Evolutionary conservation across 1,139 yeast species (phyloP), one percentile per base, ranked within the genome.

Genomic region (Kodamaea suecica): DNA sequence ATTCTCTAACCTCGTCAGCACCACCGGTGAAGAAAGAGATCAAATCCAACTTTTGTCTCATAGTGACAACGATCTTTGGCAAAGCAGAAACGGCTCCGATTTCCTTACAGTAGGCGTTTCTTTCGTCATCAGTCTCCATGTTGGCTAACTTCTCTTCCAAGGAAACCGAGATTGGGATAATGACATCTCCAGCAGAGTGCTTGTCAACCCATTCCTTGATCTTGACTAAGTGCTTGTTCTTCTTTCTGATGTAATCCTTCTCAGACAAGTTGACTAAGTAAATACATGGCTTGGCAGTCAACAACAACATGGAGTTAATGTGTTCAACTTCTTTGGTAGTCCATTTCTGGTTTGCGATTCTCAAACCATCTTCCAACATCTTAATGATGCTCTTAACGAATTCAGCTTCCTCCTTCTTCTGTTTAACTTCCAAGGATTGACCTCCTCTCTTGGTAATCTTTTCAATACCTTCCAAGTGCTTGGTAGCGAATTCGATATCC

Each of bases 191-290:
- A 47, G 97, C 94, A 36, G 97, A 90, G 73, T 78, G 73, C 52
- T 72, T 70, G 67, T 94, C 97, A 56, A 94, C 85, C 99, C 99
- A 92, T 73, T 90, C 90, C 73, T 92, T 92, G 64, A 92, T 90
- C 60, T 75, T 80, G 44, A 84, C 67, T 63, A 92, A 74, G 64
- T 87, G 84, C 82, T 92, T 92, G 77, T 94, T 92, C 85, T 92
- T 92, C 80, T 90, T 92, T 74, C 98, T 85, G 55, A 88, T 75
- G 68, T 83, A 92, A 64, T 94, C 98, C 54, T 73, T 84, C 74
- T 94, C 98, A 30, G 95, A 83, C 62, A 92, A 75, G 73, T 92
- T 92, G 59, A 94, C 85, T 61, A 92, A 79, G 71, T 90, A 92
- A 59, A 92, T 90, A 57, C 95, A 80, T 55, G 97, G 96, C 71